Conservation (phyloP, 2,329 filamentous ascomycete species). For the Camptophora hylomeconis region DNA sequence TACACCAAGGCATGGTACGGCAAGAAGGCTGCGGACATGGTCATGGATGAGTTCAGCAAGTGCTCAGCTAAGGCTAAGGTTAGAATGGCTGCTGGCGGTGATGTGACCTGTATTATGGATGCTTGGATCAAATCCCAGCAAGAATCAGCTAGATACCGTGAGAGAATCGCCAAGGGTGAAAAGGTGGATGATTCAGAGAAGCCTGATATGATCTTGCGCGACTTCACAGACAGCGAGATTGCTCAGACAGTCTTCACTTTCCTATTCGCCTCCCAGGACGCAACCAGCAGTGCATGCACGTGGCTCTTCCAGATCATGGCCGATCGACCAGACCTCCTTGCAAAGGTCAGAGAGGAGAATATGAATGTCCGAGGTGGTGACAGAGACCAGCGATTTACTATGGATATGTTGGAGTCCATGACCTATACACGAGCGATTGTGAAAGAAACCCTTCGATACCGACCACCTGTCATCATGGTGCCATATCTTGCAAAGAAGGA, state of each 20-base stretch:
- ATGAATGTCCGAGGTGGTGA: slow-evolving; percentile 63
- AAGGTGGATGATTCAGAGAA: slow-evolving; percentile 59
- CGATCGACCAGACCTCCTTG: slow-evolving; percentile 82
- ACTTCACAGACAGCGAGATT: slow-evolving; percentile 85
- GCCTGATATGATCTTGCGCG: slow-evolving; percentile 67
- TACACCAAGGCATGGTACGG: slow-evolving; percentile 96
- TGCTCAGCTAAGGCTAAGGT: slow-evolving; percentile 90
- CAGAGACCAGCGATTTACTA: slow-evolving; percentile 52
- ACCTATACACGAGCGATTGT: slow-evolving; percentile 85
- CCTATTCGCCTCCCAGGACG: slow-evolving; percentile 93
- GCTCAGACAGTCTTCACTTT: slow-evolving; percentile 90
- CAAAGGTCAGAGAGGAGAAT: slow-evolving; percentile 87
- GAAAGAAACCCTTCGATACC: slow-evolving; percentile 81
- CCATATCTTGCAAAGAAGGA: slow-evolving; percentile 90
- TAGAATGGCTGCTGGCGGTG: slow-evolving; percentile 76
- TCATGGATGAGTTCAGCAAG: slow-evolving; percentile 75
- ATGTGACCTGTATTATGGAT: slow-evolving; percentile 87
- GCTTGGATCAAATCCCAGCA: slow-evolving; percentile 84
- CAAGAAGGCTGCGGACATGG: slow-evolving; percentile 89
- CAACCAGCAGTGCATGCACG: slow-evolving; percentile 81
- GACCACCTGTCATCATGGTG: slow-evolving; percentile 93
- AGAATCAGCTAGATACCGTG: slow-evolving; percentile 67
- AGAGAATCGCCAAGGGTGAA: slow-evolving; percentile 62
- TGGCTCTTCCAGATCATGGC: slow-evolving; percentile 94
- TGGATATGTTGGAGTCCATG: slow-evolving; percentile 82